phyloP scores from a whole-genome alignment of 441 rosid species.

The Adansonia grandidieri region DNA sequence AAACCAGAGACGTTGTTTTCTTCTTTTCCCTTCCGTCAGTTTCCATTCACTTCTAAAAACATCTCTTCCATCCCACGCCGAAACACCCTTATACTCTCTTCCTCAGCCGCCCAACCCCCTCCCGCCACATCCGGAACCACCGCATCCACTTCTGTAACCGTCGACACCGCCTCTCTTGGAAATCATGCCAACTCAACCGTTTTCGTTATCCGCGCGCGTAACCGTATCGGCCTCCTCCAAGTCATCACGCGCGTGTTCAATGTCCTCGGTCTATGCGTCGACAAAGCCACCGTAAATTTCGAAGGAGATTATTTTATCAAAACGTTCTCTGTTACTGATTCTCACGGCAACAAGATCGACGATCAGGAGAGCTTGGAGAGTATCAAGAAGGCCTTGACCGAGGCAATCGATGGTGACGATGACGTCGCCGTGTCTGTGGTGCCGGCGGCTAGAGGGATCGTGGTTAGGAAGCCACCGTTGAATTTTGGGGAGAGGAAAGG shows the following conservation, averaged over 20 bases:
- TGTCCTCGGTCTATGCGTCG: conserved; percentile 47
- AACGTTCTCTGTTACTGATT: conserved; percentile 47
- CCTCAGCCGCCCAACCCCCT: conserved; percentile 18
- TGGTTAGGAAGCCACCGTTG: conserved; percentile 36
- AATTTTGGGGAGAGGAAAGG: conserved; percentile 30
- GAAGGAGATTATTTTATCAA: conserved; percentile 38
- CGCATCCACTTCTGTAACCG: conserved; percentile 29
- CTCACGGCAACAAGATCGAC: conserved; percentile 41
- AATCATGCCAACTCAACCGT: conserved; percentile 27
- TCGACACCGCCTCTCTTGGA: conserved; percentile 28
- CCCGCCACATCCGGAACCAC: conserved; percentile 21
- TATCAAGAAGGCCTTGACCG: conserved; percentile 39
- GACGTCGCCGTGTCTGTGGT: conserved; percentile 21
- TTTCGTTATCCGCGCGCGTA: conserved; percentile 46
- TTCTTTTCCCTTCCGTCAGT: neutral
- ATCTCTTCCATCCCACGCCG: conserved; percentile 8
- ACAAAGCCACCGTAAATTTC: conserved; percentile 39
- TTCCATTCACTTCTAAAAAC: neutral
- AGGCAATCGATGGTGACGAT: conserved; percentile 42
- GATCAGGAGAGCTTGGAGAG: conserved; percentile 43
- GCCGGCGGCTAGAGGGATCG: conserved; percentile 36
- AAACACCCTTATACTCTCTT: conserved; percentile 4
- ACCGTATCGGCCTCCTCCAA: conserved; percentile 53
- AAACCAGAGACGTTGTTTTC: conserved; percentile 21
- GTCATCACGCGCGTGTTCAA: conserved; percentile 46